Conservation (phyloP, 371 early-diverging fungal species). For the Mucor saturninus region DNA sequence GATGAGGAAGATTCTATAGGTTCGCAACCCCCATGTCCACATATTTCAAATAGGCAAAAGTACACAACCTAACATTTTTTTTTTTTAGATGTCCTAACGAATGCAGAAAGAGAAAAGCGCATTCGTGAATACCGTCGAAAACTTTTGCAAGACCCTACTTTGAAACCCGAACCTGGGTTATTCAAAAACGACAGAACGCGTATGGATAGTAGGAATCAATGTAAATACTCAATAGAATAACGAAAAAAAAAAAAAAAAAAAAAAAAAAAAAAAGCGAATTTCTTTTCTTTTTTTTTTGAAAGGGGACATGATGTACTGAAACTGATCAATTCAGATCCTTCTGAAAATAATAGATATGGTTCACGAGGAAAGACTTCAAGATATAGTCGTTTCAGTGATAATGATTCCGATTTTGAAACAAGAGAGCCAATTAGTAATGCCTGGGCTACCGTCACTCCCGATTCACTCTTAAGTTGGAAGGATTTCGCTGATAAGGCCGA, state of each 20-base stretch:
- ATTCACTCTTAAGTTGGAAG: not conserved
- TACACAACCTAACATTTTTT: not conserved
- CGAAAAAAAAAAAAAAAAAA: too few species aligned
- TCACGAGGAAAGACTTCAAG: too few species aligned
- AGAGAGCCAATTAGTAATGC: not conserved
- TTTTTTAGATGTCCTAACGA: not conserved
- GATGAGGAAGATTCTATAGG: not conserved
- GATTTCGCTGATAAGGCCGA: not conserved
- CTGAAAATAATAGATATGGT: too few species aligned
- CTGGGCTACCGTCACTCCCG: slow-evolving; percentile 2
- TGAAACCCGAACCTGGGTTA: slow-evolving; percentile 61
- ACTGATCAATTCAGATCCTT: too few species aligned
- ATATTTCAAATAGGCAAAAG: too few species aligned
- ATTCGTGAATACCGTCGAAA: slow-evolving; percentile 59
- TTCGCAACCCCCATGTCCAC: not conserved
- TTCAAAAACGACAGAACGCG: slow-evolving; percentile 30
- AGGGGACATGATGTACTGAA: not conserved
- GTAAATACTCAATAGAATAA: slow-evolving; percentile 51
- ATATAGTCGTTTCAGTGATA: not conserved
- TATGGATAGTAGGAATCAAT: slow-evolving; percentile 55
- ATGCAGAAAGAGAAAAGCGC: slow-evolving; percentile 31
- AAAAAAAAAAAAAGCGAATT: too few species aligned
- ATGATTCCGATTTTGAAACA: slow-evolving; percentile 11
- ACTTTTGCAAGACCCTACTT: slow-evolving; percentile 63
- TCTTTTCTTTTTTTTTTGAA: too few species aligned